Evolutionary conservation across 2,329 filamentous ascomycete species (phyloP).

Genomic region (Ascochyta fabae): DNA sequence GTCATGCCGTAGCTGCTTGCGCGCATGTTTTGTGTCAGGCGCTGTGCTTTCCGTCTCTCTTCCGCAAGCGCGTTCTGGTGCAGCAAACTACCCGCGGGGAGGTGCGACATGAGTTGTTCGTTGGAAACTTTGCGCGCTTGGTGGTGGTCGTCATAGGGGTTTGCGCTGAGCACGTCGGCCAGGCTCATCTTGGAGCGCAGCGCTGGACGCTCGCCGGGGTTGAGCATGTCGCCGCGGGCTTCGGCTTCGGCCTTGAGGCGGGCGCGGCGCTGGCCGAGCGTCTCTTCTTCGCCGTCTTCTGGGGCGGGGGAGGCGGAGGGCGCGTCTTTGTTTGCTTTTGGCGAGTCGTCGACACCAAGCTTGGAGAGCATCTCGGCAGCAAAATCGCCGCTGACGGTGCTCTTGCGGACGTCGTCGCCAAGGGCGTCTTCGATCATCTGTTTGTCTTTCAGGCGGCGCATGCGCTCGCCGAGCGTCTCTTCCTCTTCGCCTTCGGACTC

Average conservation of each 20-base stretch:
- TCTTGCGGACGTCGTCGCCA: slow-evolving; percentile 48
- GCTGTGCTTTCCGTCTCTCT: slow-evolving; percentile 45
- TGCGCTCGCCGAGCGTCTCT: slow-evolving; percentile 71
- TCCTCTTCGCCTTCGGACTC: slow-evolving; percentile 46
- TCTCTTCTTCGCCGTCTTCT: slow-evolving; percentile 68
- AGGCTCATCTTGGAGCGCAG: slow-evolving; percentile 60
- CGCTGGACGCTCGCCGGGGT: slow-evolving; percentile 37
- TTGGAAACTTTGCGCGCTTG: slow-evolving; percentile 47
- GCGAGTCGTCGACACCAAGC: slow-evolving; percentile 37
- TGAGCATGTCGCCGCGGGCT: slow-evolving; percentile 49
- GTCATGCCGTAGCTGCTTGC: slow-evolving; percentile 36
- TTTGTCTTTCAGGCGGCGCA: slow-evolving; percentile 68
- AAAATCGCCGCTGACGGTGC: slow-evolving; percentile 69
- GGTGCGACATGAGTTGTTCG: slow-evolving; percentile 41
- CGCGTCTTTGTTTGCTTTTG: slow-evolving; percentile 31
- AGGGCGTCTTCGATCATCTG: slow-evolving; percentile 57
- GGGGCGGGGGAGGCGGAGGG: slow-evolving; percentile 25
- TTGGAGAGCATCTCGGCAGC: slow-evolving; percentile 69
- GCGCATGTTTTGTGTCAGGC: slow-evolving; percentile 44
- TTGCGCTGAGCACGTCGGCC: slow-evolving; percentile 66
- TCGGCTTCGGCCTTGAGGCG: slow-evolving; percentile 75
- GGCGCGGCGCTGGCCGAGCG: slow-evolving; percentile 76
- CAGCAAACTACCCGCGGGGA: slow-evolving; percentile 51
- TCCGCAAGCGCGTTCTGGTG: slow-evolving; percentile 47
- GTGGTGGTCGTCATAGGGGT: slow-evolving; percentile 53